phyloP scores from a whole-genome alignment of 129 eudicot species.

The Sambucus nigra region DNA sequence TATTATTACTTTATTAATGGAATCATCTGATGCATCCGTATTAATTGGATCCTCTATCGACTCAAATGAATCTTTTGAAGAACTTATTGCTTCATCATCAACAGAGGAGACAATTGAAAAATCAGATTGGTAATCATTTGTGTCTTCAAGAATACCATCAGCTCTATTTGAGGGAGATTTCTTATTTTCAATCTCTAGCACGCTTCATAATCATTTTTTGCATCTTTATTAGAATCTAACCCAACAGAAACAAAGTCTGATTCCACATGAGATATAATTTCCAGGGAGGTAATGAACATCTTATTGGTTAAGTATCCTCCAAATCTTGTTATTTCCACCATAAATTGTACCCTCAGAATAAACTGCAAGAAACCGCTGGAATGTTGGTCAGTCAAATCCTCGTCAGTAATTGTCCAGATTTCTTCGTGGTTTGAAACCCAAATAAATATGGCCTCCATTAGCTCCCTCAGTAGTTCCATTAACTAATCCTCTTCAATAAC shows the following conservation, averaged over 20 bases:
- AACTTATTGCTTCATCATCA: slow-evolving; percentile 4
- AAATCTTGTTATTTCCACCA: slow-evolving; percentile 58
- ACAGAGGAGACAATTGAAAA: slow-evolving; percentile 5
- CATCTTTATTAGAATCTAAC: slow-evolving; percentile 29
- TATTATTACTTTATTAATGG: slow-evolving; percentile 2
- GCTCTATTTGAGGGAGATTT: not conserved
- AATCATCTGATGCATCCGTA: slow-evolving; percentile 3
- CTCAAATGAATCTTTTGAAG: slow-evolving; percentile 6
- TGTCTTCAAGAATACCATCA: slow-evolving; percentile 16
- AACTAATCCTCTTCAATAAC: no score
- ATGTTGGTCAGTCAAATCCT: no score
- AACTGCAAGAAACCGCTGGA: no score
- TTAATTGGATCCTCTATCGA: slow-evolving; percentile 15
- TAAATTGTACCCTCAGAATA: slow-evolving; percentile 45
- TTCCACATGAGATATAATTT: slow-evolving; percentile 35
- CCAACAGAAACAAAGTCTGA: slow-evolving; percentile 30
- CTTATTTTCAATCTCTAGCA: slow-evolving; percentile 30
- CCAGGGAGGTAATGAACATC: slow-evolving; percentile 16
- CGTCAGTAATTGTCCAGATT: no score
- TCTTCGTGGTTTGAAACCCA: no score
- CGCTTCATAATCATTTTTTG: slow-evolving; percentile 31
- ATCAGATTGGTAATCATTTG: not conserved
- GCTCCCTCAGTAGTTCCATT: no score
- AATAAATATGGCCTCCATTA: no score
- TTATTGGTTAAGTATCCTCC: slow-evolving; percentile 50